Evolutionary conservation across 2,329 filamentous ascomycete species (phyloP).

Genomic region (Aspergillus pseudotamarii): DNA sequence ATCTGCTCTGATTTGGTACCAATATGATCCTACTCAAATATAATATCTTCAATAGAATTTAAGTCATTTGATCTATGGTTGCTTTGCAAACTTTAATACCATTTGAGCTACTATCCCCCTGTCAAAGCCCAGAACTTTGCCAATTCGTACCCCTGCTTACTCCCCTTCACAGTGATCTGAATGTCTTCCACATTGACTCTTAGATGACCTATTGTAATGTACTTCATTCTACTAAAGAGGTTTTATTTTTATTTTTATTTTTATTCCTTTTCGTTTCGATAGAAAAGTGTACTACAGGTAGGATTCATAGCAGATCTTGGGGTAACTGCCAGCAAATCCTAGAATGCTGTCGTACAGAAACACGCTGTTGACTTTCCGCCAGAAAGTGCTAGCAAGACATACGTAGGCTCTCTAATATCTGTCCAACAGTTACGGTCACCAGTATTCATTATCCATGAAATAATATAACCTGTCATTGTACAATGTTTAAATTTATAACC

Average conservation of each 20-base stretch:
- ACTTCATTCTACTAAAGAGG: not conserved
- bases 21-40: not conserved
- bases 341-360: not conserved
- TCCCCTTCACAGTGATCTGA: not conserved
- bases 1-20: not conserved
- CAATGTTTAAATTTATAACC: not conserved
- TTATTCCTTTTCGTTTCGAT: not conserved
- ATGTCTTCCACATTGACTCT: not conserved
- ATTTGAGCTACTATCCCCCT: not conserved
- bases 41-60: not conserved
- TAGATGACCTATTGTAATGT: not conserved
- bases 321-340: not conserved
- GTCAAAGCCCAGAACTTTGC: not conserved
- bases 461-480: not conserved
- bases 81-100: not conserved
- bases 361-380: not conserved
- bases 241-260: not conserved
- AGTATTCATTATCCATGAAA: not conserved
- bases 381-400: not conserved
- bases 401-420: not conserved
- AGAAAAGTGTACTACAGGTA: not conserved
- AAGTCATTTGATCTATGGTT: not conserved
- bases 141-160: not conserved
- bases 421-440: not conserved
- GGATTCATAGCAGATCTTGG: not conserved